Evolutionary conservation across 345 rosid species (phyloP), one percentile per base, ranked within the genome.

Genomic region (Euphorbia peplus): DNA sequence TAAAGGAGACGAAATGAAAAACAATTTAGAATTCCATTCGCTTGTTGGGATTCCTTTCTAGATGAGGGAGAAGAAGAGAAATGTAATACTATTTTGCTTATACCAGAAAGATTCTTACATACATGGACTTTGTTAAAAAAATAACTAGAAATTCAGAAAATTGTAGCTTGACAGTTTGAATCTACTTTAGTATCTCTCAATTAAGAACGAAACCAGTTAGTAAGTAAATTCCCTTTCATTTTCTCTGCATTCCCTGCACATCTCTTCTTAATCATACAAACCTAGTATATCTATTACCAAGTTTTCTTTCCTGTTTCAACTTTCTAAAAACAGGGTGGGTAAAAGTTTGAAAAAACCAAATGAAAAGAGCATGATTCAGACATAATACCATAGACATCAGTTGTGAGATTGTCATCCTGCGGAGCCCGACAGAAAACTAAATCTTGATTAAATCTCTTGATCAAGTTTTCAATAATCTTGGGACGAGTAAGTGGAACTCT

Each of bases 361-460:
- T 22, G 1, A 57, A 9, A 29, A 19, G 11, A 63, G 58, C 24
- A 19, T 19, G 54, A 28, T 19, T 19, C n/a, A 26, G 26, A 2
- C 21, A 54, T n/a, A 50, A 7, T 81, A 95, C 98, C 97, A 68
- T 90, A 87, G 44, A 88, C 84, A 22, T 64, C 82, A 46, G 73
- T 83, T 4, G 91, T 86, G 68, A 88, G 84, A 58, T 53, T 79
- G 59, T 86, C 75, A 83, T 95, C 90, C 46, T 79, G 83, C 0
- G 93, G 99, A 4, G 92, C 92, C 18, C 98, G 87, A 75, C 84
- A 88, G 71, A 91, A 95, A 66, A 95, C 95, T 46, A 90, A 79
- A 79, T 91, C 99, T 77, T 86, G 93, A 79, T 86, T 78, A 64
- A 95, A 72, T 82, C 87, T 91, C 81, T 78, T 83, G 75, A 73